Conservation (phyloP, 352 stramenopile species). For the Phytophthora capsici region DNA sequence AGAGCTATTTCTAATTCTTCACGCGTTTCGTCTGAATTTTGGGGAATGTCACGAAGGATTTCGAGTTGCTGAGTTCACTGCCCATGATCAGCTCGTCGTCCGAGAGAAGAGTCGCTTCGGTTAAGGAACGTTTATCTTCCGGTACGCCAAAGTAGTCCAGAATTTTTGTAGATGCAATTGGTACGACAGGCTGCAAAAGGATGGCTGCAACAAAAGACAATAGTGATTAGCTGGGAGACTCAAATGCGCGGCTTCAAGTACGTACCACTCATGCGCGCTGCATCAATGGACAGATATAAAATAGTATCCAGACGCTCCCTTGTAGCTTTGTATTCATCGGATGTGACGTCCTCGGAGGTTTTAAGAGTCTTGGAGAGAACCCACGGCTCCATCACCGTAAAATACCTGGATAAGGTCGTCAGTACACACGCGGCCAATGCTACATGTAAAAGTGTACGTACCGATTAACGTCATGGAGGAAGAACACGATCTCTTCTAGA, state of each 20-base stretch:
- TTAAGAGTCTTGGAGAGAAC: slow-evolving; percentile 73
- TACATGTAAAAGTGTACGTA: slow-evolving; percentile 27
- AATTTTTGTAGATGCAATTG: slow-evolving; percentile 62
- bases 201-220: slow-evolving; percentile 51
- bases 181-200: slow-evolving; percentile 74
- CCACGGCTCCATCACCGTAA: slow-evolving; percentile 82
- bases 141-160: slow-evolving; percentile 76
- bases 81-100: slow-evolving; percentile 44
- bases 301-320: slow-evolving; percentile 66
- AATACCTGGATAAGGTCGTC: slow-evolving; percentile 49
- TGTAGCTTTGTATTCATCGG: slow-evolving; percentile 37
- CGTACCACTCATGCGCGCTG: slow-evolving; percentile 71
- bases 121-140: slow-evolving; percentile 50
- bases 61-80: slow-evolving; percentile 51
- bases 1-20: neutral
- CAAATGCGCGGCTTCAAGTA: neutral
- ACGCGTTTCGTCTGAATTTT: slow-evolving; percentile 50
- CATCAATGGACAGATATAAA: slow-evolving; percentile 78
- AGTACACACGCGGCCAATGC: too few species aligned
- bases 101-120: slow-evolving; percentile 55
- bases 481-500: slow-evolving; percentile 80
- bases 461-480: slow-evolving; percentile 84
- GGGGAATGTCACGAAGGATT: slow-evolving; percentile 72
- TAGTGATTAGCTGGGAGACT: neutral
- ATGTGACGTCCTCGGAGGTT: slow-evolving; percentile 32